Base-by-base conservation (phyloP, 345 rosid species). In the Gossypium ekmanianum region DNA sequence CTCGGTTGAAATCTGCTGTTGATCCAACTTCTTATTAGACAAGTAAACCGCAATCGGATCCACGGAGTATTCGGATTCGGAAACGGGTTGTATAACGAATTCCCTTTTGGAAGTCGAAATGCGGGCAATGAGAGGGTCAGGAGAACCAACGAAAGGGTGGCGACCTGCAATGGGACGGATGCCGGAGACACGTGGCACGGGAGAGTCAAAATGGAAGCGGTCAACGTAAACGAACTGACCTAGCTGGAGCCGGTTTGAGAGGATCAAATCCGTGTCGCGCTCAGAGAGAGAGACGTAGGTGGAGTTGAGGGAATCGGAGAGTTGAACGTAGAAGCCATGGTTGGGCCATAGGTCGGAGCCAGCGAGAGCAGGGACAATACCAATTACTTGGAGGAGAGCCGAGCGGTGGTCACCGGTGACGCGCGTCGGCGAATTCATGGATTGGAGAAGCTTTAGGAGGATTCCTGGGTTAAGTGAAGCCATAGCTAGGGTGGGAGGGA, bases 261-360 rank as follows among this genome's bases (percentile, higher is more conserved):
- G 96, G 77, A 95, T 95, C 74, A 95, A 95, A 29, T 95, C 99
- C 52, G 85, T 89, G 73, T 92, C 97, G 56, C 84, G 90, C 51
- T 92, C 97, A n/a, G 98, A 89, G 85, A 95, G 97, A 79, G 97
- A 95, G 74, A 95, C 90, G 71, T 95, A 95, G 69, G 98, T 91
- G 74, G 99, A 92, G 84, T 95, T 91, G 75, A 92, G 92, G 61
- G 99, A 92, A 75, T 95, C 99, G 17, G 97, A 95, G 81, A 95
- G 92, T 77, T 95, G 95, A n/a, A 95, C 95, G 81, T 86, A 91
- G 88, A 92, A 95, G 61, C 98, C 98, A 74, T 90, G 97, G 81
- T 92, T 95, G 1, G 99, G 92, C 89, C 90, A 89, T 80, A 95
- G 93, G 75, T 92, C 96, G 69, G 98, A 88, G 16, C 91, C 98